A percentile compares a stretch with the other conserved stretches of the same genome.
phyloP scores from a whole-genome alignment of 78 protist species.

The Dictyostelium firmibasis region DNA sequence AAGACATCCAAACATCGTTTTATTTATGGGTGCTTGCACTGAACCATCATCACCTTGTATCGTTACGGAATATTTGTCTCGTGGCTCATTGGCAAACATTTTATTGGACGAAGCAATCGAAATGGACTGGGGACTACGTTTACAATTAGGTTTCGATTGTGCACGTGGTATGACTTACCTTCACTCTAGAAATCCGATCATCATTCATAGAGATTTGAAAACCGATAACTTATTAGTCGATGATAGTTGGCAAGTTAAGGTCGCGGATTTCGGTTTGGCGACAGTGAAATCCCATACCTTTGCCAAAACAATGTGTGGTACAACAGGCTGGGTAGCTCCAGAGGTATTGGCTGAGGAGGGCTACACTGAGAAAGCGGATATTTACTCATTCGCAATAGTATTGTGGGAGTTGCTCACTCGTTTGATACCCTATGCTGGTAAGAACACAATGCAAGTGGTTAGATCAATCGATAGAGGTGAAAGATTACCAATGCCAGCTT shows the following conservation, averaged over 20 bases:
- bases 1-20: constrained; percentile 79
- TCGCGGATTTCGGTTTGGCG: constrained; percentile 88
- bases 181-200: constrained; percentile 84
- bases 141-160: constrained; percentile 70
- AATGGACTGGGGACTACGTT: constrained; percentile 73
- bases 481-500: constrained; percentile 50
- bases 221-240: constrained; percentile 81
- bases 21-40: constrained; percentile 88
- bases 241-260: constrained; percentile 69
- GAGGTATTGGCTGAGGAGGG: constrained; percentile 68
- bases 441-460: constrained; percentile 74
- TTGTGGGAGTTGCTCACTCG: constrained; percentile 76
- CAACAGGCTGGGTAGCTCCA: constrained; percentile 78
- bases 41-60: constrained; percentile 77
- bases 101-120: constrained; percentile 39
- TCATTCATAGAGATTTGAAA: constrained; percentile 91
- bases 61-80: constrained; percentile 76
- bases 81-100: constrained; percentile 69
- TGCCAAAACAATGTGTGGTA: constrained; percentile 79
- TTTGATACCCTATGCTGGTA: constrained; percentile 77
- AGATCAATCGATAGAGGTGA: constrained; percentile 71
- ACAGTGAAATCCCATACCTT: constrained; percentile 65
- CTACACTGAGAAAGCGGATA: constrained; percentile 76
- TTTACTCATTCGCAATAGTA: constrained; percentile 66
- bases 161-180: constrained; percentile 90